Percentiles rank a stretch among this genome's conserved stretches.
phyloP scores from a whole-genome alignment of 768 basidiomycete species.

The Atractiella rhizophila region DNA sequence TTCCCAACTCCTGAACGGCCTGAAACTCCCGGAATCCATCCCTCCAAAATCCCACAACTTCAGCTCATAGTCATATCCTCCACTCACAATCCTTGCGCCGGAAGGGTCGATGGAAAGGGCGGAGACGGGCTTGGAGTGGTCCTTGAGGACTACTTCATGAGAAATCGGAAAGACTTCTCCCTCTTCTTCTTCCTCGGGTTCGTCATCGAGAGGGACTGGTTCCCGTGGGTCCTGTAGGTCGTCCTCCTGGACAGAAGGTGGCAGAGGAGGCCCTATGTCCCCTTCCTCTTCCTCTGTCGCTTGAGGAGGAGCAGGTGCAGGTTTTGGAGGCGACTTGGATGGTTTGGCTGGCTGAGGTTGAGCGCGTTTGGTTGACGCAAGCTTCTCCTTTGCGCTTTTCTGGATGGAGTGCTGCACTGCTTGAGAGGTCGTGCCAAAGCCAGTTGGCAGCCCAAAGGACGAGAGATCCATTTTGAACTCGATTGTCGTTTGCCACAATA shows the following conservation, averaged over 20 bases:
- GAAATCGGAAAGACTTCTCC: constrained; percentile 45
- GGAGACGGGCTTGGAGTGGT: constrained; percentile 86
- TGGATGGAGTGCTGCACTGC: background rate
- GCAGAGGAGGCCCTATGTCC: too few relatives aligned
- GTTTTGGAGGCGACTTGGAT: background rate
- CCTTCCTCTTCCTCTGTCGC: constrained; percentile 2
- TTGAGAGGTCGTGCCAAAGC: background rate
- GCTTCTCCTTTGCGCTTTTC: constrained; percentile 12
- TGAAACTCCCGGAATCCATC: constrained; percentile 51
- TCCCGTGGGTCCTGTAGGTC: constrained; percentile 29
- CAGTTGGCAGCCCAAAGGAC: too few relatives aligned
- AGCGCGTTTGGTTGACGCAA: too few relatives aligned
- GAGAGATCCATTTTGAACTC: too few relatives aligned
- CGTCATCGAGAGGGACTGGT: too few relatives aligned
- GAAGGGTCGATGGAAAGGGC: constrained; percentile 79
- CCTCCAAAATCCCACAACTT: constrained; percentile 99
- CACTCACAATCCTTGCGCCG: constrained; percentile 69
- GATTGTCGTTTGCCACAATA: too few relatives aligned
- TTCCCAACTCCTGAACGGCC: constrained; percentile 93
- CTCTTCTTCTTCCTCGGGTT: constrained; percentile 1
- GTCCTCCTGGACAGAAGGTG: constrained; percentile 10
- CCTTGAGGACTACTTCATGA: constrained; percentile 75
- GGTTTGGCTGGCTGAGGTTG: too few relatives aligned
- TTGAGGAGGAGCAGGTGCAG: background rate
- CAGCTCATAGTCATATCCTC: constrained; percentile 90